These are phyloP conservation scores for Metschnikowia reukaufii DNA, from an alignment of 805 yeast genomes.

Conservation along the genomic window DNA sequence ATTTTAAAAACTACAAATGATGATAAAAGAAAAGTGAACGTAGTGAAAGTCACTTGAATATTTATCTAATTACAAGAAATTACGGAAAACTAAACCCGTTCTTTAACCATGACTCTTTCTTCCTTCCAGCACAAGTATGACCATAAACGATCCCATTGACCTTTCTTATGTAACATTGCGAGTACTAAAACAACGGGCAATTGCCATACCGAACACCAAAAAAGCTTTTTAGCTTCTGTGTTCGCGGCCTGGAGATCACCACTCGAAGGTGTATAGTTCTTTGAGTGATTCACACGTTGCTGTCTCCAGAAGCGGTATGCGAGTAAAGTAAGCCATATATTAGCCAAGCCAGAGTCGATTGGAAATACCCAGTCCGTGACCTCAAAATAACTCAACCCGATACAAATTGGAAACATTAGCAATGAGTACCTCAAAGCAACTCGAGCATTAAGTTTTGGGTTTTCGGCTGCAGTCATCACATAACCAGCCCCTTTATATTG, in stretches of 20 bases:
- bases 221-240: conserved; percentile 75
- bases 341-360: conserved; percentile 77
- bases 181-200: conserved; percentile 84
- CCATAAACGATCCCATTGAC: conserved; percentile 76
- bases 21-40: not conserved
- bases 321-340: conserved; percentile 81
- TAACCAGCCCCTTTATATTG: conserved; percentile 94
- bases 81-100: not conserved
- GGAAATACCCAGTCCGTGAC: conserved; percentile 82
- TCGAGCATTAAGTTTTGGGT: conserved; percentile 88
- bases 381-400: conserved; percentile 73
- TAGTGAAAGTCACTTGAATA: not conserved
- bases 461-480: conserved; percentile 94
- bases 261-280: conserved; percentile 43
- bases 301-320: conserved; percentile 85
- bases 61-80: not conserved
- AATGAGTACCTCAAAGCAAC: conserved; percentile 88
- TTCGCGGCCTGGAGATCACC: conserved; percentile 62
- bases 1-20: no score
- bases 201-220: conserved; percentile 95
- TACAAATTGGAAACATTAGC: conserved; percentile 92
- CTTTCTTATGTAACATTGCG: conserved; percentile 93
- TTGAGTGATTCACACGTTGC: conserved; percentile 60
- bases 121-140: conserved; percentile 22
- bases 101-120: not conserved